phyloP scores from a whole-genome alignment of 306 rosid genomes.

The Gleditsia sinensis region DNA sequence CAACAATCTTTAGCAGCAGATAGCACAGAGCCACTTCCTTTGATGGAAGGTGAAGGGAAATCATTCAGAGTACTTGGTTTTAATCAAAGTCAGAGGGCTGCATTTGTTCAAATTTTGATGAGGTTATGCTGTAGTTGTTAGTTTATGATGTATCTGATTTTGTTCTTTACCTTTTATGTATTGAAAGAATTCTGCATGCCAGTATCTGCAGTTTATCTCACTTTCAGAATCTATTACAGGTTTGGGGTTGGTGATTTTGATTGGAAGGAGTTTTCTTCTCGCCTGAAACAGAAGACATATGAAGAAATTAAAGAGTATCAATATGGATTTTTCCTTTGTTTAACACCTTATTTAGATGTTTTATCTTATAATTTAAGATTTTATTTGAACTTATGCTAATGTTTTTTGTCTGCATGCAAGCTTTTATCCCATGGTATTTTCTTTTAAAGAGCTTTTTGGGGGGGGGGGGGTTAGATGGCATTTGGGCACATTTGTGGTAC shows the following conservation, averaged over 20 bases:
- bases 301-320: conserved; percentile 86
- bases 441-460: not conserved
- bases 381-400: conserved; percentile 13
- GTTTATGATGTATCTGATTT: conserved; percentile 5
- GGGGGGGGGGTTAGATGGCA: conserved; percentile 23
- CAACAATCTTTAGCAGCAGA: conserved; percentile 59
- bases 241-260: conserved; percentile 92
- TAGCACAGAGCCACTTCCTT: conserved; percentile 79
- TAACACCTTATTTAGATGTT: conserved; percentile 26
- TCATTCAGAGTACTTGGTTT: conserved; percentile 96
- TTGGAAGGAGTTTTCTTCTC: conserved; percentile 86
- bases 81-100: conserved; percentile 94
- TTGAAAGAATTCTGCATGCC: conserved; percentile 34
- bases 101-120: conserved; percentile 94
- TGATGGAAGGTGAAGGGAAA: conserved; percentile 99
- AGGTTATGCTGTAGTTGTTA: conserved; percentile 52
- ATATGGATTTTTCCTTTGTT: conserved; percentile 31
- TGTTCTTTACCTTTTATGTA: conserved; percentile 1
- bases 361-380: conserved; percentile 1
- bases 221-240: conserved; percentile 55
- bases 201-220: conserved; percentile 40
- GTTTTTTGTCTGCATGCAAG: not conserved
- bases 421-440: not conserved
- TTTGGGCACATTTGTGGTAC: conserved; percentile 2
- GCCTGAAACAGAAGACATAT: conserved; percentile 90